Base-by-base conservation (phyloP, 116 monocot species). In the Posidonia oceanica region DNA sequence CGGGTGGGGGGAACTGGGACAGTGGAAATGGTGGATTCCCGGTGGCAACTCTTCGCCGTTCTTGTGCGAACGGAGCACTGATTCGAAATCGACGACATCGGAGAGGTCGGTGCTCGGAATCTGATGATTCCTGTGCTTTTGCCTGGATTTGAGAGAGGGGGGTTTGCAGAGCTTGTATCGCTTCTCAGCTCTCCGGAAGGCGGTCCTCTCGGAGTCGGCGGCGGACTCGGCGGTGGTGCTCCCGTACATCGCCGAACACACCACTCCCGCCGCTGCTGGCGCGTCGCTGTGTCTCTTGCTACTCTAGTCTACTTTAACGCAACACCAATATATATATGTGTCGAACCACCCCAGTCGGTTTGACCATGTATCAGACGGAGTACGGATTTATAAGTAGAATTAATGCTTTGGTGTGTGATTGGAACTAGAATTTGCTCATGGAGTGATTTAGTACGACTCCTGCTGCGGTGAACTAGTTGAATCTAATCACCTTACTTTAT, bases 111-210 rank as follows among this genome's bases (percentile, higher is more conserved):
- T 73, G 39, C 52, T 16, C 11, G 37, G 69, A 36, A 23, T 37
- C 14, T 52, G 71, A 59, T 57, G 0, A 10, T 48, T 48, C 12
- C 48, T 7, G 48, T 48, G 16, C 56, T 54, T 52, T 39, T 36
- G 71, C 39, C 75, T 83, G 73, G 75, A 75, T 79, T 77, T 87
- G 64, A 72, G 67, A 14, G 54, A 21, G 12, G 44, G 66, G 2
- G 74, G 5, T 41, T 85, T 87, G 79, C 87, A 87, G 53, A 89
- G 87, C 74, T 89, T 97, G 83, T 91, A 89, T 15, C 63, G 56
- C 81, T 97, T 91, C 89, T 91, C 96, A 2, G 89, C 84, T n/a
- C 71, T 71, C 20, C 96, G 79, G 82, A 91, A 91, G 38, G 85
- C 87, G 15, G 82, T 86, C 51, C 86, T 82, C 76, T 94, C 87